Conservation (phyloP, 495 filamentous ascomycete genomes). For the Lasiosphaeriaceae sp. region DNA sequence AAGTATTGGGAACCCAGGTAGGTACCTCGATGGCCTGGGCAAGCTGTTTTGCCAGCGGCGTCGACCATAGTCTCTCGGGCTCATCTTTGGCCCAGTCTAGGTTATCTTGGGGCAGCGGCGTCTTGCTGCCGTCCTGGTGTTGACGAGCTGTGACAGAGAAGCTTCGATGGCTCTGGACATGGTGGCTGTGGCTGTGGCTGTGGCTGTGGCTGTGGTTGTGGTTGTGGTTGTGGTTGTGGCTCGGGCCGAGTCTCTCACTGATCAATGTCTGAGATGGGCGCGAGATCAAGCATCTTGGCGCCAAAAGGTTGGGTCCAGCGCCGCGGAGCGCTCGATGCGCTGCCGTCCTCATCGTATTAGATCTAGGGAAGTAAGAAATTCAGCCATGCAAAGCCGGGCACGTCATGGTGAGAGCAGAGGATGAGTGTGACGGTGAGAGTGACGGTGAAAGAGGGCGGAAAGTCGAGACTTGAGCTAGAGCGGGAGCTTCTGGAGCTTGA, state of each 20-base stretch:
- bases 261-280: conserved; percentile 4
- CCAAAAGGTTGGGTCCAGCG: conserved; percentile 10
- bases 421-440: no score
- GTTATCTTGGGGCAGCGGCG: background rate
- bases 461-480: no score
- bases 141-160: conserved; percentile 18
- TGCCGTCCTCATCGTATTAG: conserved; percentile 21
- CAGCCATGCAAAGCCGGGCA: background rate
- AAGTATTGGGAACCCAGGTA: background rate
- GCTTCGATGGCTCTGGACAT: background rate
- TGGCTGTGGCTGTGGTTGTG: background rate
- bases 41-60: conserved; percentile 80
- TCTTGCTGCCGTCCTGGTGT: conserved; percentile 17
- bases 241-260: no score
- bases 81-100: background rate
- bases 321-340: conserved; percentile 17
- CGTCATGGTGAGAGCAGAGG: background rate
- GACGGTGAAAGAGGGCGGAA: no score
- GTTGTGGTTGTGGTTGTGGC: background rate
- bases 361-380: background rate
- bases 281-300: background rate
- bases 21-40: conserved; percentile 76
- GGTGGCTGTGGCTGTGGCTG: background rate
- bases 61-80: conserved; percentile 66
- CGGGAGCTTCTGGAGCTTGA: no score